phyloP scores from a whole-genome alignment of 345 rosid species.

The Acer yangbiense region DNA sequence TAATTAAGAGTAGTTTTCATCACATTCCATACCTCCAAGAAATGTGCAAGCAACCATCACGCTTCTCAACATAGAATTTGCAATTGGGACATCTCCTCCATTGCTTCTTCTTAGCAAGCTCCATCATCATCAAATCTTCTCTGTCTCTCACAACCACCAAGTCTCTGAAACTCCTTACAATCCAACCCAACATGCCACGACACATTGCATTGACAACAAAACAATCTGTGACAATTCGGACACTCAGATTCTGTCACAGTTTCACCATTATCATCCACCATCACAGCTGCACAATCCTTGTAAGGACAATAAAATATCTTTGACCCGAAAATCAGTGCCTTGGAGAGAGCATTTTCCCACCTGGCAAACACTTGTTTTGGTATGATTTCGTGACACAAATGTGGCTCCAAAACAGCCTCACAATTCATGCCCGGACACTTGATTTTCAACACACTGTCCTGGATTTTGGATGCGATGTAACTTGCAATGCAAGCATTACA shows the following conservation, averaged over 20 bases:
- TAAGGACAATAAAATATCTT: slow-evolving; percentile 43
- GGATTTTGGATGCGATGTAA: slow-evolving; percentile 25
- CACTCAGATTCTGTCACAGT: slow-evolving; percentile 18
- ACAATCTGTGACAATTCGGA: slow-evolving; percentile 31
- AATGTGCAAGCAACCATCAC: too few relatives aligned
- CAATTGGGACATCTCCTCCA: slow-evolving; percentile 47
- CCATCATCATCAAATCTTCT: slow-evolving; percentile 39
- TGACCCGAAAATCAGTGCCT: slow-evolving; percentile 19
- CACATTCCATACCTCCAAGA: too few relatives aligned
- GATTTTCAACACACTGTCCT: background rate
- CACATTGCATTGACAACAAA: slow-evolving; percentile 36
- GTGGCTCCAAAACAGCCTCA: slow-evolving; percentile 30
- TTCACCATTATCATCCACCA: slow-evolving; percentile 30
- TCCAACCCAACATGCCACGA: slow-evolving; percentile 36
- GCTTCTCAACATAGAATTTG: too few relatives aligned
- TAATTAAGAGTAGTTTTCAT: too few relatives aligned
- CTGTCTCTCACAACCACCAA: slow-evolving; percentile 20
- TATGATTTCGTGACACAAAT: slow-evolving; percentile 24
- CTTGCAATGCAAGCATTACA: slow-evolving; percentile 38
- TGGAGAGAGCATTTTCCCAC: slow-evolving; percentile 39
- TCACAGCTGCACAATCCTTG: slow-evolving; percentile 36
- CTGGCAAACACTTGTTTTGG: slow-evolving; percentile 33
- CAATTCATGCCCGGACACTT: slow-evolving; percentile 36
- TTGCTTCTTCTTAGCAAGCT: slow-evolving; percentile 44
- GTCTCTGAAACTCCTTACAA: slow-evolving; percentile 42